These are phyloP conservation scores for Picea sitchensis DNA, from an alignment of 75 land plant species.

Conservation along the genomic window DNA sequence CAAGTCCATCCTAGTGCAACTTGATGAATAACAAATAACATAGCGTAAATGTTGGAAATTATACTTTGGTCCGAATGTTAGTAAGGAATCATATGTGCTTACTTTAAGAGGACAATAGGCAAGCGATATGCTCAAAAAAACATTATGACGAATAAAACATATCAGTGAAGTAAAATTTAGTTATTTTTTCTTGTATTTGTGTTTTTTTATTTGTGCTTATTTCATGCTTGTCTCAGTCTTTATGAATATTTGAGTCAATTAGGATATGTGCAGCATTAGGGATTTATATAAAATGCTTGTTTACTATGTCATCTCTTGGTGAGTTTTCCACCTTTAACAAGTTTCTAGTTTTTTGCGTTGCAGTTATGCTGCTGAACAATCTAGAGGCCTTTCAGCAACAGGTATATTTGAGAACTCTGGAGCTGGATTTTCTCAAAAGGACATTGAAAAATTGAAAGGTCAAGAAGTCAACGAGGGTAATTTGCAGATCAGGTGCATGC, in stretches of 20 bases:
- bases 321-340: no score
- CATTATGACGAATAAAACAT: background rate
- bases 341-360: background rate
- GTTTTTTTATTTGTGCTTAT: background rate
- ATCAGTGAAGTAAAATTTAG: background rate
- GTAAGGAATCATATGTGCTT: background rate
- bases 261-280: background rate
- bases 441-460: conserved; percentile 46
- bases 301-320: background rate
- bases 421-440: conserved; percentile 34
- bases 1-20: no score
- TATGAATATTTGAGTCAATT: background rate
- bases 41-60: background rate
- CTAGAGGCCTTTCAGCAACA: conserved; percentile 32
- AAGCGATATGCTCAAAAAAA: background rate
- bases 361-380: conserved; percentile 68
- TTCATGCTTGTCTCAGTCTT: background rate
- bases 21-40: no score
- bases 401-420: conserved; percentile 21
- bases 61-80: no score
- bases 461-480: conserved; percentile 85
- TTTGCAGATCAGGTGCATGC: conserved; percentile 75
- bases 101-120: background rate
- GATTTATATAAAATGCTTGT: background rate
- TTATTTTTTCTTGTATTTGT: background rate